A percentile compares a stretch with the other conserved stretches of the same genome.
phyloP scores from a whole-genome alignment of 1,284 basidiomycete species.

The Ustilago vetiveriae region DNA sequence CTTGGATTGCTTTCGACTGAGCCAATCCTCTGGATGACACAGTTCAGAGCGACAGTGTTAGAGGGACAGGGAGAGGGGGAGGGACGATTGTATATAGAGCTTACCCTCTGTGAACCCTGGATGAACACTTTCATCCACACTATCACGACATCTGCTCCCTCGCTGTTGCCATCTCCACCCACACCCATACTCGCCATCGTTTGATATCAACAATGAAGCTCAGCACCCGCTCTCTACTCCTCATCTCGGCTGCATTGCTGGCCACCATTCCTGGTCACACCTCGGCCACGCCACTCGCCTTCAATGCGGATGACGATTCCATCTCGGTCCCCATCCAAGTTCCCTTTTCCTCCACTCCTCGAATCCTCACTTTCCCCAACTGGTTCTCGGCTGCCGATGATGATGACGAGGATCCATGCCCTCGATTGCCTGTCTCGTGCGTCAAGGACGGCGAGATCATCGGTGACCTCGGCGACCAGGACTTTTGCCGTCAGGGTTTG shows the following conservation, averaged over 20 bases:
- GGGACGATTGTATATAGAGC: too few relatives aligned
- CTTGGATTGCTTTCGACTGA: too few relatives aligned
- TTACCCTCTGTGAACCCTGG: not conserved
- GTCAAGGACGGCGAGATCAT: conserved; percentile 44
- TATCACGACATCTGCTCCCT: not conserved
- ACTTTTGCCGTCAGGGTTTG: conserved; percentile 35
- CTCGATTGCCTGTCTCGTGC: conserved; percentile 33
- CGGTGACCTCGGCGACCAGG: conserved; percentile 44
- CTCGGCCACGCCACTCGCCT: conserved; percentile 24
- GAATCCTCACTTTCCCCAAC: conserved; percentile 39
- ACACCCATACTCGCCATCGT: not conserved
- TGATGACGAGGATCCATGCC: conserved; percentile 45
- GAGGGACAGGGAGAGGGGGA: too few relatives aligned
- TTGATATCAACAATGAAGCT: conserved; percentile 25
- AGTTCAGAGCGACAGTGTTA: too few relatives aligned
- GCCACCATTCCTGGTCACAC: conserved; percentile 3
- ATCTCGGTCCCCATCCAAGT: conserved; percentile 50
- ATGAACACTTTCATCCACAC: not conserved
- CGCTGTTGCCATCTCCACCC: not conserved
- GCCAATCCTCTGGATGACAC: too few relatives aligned
- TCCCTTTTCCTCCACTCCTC: conserved; percentile 29
- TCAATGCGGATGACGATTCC: conserved; percentile 32
- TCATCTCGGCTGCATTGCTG: conserved; percentile 27
- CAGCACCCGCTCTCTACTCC: conserved; percentile 14
- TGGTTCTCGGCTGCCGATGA: conserved; percentile 27